phyloP scores from a whole-genome alignment of 257 asterid genomes.

The Jacaranda mimosifolia region DNA sequence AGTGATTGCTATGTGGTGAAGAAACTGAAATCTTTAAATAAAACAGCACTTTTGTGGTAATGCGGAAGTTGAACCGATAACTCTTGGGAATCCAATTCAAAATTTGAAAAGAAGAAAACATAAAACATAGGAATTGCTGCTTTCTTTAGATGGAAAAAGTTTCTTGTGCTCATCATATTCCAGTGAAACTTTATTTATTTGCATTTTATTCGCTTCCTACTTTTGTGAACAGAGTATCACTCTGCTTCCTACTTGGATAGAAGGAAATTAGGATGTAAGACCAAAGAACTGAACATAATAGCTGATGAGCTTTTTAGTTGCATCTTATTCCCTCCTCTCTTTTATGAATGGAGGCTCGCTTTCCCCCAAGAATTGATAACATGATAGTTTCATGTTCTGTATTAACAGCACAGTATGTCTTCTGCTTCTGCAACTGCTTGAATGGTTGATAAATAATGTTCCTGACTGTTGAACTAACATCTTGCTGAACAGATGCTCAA shows the following conservation, averaged over 20 bases:
- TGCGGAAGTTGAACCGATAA: not conserved
- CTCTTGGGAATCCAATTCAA: not conserved
- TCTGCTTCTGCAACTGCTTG: slow-evolving; percentile 5
- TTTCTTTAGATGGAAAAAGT: not conserved
- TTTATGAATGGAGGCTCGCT: too few species aligned
- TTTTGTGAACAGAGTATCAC: too few species aligned
- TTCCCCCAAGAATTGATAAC: too few species aligned
- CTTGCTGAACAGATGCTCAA: slow-evolving; percentile 59
- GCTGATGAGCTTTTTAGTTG: not conserved
- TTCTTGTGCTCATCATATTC: not conserved
- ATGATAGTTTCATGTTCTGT: too few species aligned
- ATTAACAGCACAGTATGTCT: not conserved
- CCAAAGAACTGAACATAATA: too few species aligned
- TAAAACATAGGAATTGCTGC: not conserved
- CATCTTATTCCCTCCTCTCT: too few species aligned
- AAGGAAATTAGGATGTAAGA: too few species aligned
- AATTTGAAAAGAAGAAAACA: too few species aligned
- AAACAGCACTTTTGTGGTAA: not conserved
- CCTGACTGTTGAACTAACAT: slow-evolving; percentile 16
- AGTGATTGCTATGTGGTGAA: too few species aligned
- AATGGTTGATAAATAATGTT: not conserved
- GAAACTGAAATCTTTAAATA: not conserved
- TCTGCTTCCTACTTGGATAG: too few species aligned
- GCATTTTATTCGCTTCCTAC: not conserved
- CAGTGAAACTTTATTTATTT: not conserved